Percentiles rank a stretch among this genome's conserved stretches.
Conservation (phyloP, 202 grass and related monocot species). For the Setaria italica region DNA sequence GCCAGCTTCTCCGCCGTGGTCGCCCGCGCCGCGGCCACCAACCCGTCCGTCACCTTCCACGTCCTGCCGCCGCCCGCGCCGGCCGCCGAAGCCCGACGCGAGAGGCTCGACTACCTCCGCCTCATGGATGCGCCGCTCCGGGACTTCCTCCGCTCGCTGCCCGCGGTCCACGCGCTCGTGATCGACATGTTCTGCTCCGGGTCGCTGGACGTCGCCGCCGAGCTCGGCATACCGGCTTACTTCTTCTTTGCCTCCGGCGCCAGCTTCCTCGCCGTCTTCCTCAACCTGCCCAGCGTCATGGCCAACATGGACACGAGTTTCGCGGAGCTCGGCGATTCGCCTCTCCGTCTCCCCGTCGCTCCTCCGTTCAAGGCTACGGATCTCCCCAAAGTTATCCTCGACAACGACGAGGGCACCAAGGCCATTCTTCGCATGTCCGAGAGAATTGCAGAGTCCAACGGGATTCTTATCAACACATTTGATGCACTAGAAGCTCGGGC, state of each 20-base stretch:
- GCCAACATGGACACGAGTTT: background rate
- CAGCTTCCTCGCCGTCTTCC: conserved; percentile 47
- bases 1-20: background rate
- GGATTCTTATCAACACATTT: conserved; percentile 65
- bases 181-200: conserved; percentile 71
- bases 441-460: background rate
- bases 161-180: conserved; percentile 50
- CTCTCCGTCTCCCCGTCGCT: conserved; percentile 17
- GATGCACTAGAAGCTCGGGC: conserved; percentile 50
- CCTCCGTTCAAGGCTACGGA: conserved; percentile 54
- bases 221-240: conserved; percentile 61
- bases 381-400: background rate
- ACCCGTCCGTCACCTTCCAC: conserved; percentile 62
- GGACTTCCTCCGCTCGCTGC: conserved; percentile 46
- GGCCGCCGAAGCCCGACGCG: background rate
- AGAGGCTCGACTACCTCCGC: background rate
- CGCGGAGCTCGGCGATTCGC: conserved; percentile 26
- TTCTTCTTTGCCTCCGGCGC: conserved; percentile 50
- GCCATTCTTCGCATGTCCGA: background rate
- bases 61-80: conserved; percentile 23
- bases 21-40: conserved; percentile 18
- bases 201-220: conserved; percentile 45
- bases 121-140: conserved; percentile 51
- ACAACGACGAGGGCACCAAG: background rate
- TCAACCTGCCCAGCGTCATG: conserved; percentile 30